A percentile compares a stretch with the other conserved stretches of the same genome.
Evolutionary conservation across 2,329 filamentous ascomycete species (phyloP).

Genomic region (Pleurostoma richardsiae): DNA sequence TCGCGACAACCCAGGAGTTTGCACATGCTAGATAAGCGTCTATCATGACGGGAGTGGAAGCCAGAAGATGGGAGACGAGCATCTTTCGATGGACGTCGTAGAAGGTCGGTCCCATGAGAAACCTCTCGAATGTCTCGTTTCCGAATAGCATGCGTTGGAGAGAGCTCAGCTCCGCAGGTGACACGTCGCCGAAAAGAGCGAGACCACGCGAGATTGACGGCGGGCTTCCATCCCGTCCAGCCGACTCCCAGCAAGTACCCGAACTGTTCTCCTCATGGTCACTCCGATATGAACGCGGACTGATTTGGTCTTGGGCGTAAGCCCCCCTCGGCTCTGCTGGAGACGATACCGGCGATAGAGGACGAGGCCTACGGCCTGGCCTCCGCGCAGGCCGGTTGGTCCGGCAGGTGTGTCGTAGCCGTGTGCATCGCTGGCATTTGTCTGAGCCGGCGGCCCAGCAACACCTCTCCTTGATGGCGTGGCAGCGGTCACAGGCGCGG

Average conservation of each 20-base stretch:
- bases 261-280: too few relatives aligned
- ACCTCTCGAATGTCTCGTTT: conserved; percentile 10
- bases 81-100: conserved; percentile 8
- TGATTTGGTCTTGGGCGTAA: background rate
- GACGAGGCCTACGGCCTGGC: conserved; percentile 10
- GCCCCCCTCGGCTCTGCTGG: background rate
- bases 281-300: background rate
- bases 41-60: background rate
- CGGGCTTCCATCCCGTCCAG: too few relatives aligned
- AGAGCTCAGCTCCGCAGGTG: background rate
- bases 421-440: conserved; percentile 14
- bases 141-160: conserved; percentile 6
- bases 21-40: background rate
- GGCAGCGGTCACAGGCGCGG: conserved; percentile 16
- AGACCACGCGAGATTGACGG: too few relatives aligned
- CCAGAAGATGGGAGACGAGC: conserved; percentile 10
- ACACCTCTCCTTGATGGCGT: conserved; percentile 18
- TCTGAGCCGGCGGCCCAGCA: conserved; percentile 6
- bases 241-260: too few relatives aligned
- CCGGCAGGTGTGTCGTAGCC: conserved; percentile 12
- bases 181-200: background rate
- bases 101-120: conserved; percentile 16
- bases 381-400: conserved; percentile 9
- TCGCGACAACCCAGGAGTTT: conserved; percentile 4
- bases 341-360: background rate